Evolutionary conservation across 2,329 filamentous ascomycete genomes (phyloP), one percentile per base, ranked within the genome.

Genomic region (Colletotrichum spinosum): DNA sequence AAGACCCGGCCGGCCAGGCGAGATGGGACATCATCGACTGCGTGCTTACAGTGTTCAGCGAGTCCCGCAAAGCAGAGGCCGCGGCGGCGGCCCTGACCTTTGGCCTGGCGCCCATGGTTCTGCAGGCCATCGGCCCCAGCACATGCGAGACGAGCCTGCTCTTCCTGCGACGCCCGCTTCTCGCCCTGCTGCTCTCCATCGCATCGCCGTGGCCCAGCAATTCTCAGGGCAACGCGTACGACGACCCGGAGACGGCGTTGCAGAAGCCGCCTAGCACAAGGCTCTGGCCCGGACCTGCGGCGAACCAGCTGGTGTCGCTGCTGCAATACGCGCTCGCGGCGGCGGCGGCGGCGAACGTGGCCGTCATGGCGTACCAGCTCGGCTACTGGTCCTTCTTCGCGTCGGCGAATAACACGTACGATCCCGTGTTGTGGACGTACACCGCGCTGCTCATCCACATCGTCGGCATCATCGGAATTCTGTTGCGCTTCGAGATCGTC

Each of bases 141-240:
- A 50, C 48, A 8, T 37, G 12, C 13, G 48, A 50, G 25, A 50
- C 33, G 33, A 50, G 48, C 2, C 48, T 50, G 0, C 15, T 50
- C 25, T 50, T 50, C 25, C 2, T 2, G 3, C 48, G 48, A 1
- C 8, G 48, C 12, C 48, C 48, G 5, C 13, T 50, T n/a, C 48
- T 50, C 33, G 48, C 48, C 2, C 13, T 50, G 4, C 48, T 50
- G 1, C 33, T 50, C 0, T 25, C 48, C 25, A 35, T 50, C 48
- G 34, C 48, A 8, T 50, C 48, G 3, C 48, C 48, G 17, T 50
- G 48, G 48, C 48, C 48, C 25, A 17, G 48, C 4, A 50, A 50
- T 34, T 34, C 48, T 7, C 4, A n/a, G 3, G 4, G 5, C 1
- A 15, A 12, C 2, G 34, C 13, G 4, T 49, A 48, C 45, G 17